Evolutionary conservation across 2,329 filamentous ascomycete species (phyloP).

Genomic region (Alternaria arborescens): DNA sequence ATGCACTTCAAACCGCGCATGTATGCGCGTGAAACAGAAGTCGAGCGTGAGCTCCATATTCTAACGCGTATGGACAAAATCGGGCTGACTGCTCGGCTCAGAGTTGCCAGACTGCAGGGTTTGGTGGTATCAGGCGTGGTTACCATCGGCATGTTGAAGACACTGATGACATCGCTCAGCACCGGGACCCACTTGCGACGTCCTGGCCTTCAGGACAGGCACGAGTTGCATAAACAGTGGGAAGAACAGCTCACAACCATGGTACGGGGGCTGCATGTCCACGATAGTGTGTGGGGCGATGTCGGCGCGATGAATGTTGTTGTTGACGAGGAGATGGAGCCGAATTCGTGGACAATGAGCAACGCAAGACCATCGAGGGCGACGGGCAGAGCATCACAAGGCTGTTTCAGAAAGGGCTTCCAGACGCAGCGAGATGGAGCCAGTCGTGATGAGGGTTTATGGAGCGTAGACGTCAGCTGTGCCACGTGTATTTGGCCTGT

Average conservation of each 20-base stretch:
- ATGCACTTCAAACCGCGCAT: not conserved
- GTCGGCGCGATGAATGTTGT: slow-evolving; percentile 42
- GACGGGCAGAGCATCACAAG: slow-evolving; percentile 25
- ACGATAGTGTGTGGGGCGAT: slow-evolving; percentile 30
- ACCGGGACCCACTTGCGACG: slow-evolving; percentile 8
- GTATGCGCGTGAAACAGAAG: slow-evolving; percentile 10
- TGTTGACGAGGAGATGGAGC: slow-evolving; percentile 43
- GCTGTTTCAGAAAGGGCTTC: slow-evolving; percentile 10
- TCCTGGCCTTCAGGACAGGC: slow-evolving; percentile 1
- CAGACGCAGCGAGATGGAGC: not conserved
- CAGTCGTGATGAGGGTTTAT: not conserved
- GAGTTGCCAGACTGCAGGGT: slow-evolving; percentile 10
- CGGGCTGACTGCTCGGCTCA: slow-evolving; percentile 3
- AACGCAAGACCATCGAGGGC: slow-evolving; percentile 36
- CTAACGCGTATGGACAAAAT: slow-evolving; percentile 5
- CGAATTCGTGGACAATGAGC: too few species aligned
- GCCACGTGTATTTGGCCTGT: not conserved
- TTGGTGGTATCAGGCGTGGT: slow-evolving; percentile 10
- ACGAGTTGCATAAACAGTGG: slow-evolving; percentile 10
- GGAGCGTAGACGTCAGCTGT: not conserved
- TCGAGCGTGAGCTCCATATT: slow-evolving; percentile 11
- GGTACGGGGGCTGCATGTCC: slow-evolving; percentile 24
- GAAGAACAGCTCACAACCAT: slow-evolving; percentile 11
- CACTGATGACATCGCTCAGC: slow-evolving; percentile 4
- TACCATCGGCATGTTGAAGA: slow-evolving; percentile 13